Conservation (phyloP, 2,329 filamentous ascomycete species). For the Phyllosticta citriasiana region DNA sequence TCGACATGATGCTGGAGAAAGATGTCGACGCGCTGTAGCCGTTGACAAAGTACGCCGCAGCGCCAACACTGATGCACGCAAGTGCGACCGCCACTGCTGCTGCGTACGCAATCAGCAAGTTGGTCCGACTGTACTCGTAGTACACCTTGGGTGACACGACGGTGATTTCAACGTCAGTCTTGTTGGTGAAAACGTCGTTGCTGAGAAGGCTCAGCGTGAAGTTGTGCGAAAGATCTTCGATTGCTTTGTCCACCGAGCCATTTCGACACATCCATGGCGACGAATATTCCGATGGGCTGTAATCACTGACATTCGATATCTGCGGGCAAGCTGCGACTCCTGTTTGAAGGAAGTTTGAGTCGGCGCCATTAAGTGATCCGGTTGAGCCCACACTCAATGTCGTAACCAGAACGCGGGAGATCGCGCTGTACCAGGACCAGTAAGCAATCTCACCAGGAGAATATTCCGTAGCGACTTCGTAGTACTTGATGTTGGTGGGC, state of each 20-base stretch:
- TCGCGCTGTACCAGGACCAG: background rate
- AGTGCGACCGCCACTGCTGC: background rate
- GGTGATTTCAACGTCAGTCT: background rate
- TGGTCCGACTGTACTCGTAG: background rate
- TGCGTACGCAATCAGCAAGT: background rate
- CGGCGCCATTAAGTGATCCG: background rate
- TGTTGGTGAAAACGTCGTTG: background rate
- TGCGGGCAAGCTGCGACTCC: background rate
- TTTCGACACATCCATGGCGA: background rate
- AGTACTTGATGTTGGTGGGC: background rate
- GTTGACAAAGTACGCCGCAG: background rate
- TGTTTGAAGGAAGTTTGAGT: background rate
- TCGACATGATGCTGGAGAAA: background rate
- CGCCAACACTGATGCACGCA: background rate
- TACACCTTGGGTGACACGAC: background rate
- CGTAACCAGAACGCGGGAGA: background rate
- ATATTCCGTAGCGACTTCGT: background rate
- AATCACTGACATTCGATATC: background rate
- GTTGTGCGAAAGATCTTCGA: constrained; percentile 1
- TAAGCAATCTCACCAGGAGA: background rate
- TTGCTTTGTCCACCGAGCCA: background rate
- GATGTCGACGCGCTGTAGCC: background rate
- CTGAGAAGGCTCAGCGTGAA: background rate
- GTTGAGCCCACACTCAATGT: background rate
- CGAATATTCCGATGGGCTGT: background rate